Evolutionary conservation across 345 rosid species (phyloP).

Genomic region (Aquilaria yunnanensis): DNA sequence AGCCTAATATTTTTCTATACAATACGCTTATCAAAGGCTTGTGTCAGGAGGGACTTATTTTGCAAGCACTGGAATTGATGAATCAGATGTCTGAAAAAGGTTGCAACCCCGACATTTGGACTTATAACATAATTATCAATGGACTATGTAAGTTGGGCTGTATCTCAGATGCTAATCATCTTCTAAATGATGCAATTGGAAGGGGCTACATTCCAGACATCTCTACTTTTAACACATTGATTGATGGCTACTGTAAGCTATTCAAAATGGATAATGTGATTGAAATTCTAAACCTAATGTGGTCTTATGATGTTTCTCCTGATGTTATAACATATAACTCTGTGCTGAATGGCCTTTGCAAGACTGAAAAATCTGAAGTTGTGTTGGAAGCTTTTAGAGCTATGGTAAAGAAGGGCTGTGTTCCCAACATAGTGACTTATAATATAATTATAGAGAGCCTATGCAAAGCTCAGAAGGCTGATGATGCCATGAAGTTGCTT

Average conservation of each 20-base stretch:
- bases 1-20: constrained; percentile 52
- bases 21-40: constrained; percentile 75
- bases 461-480: constrained; percentile 54
- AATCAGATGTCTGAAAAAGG: constrained; percentile 62
- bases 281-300: constrained; percentile 62
- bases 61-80: constrained; percentile 65
- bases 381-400: constrained; percentile 64
- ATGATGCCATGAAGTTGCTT: constrained; percentile 61
- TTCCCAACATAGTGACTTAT: constrained; percentile 72
- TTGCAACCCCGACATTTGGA: constrained; percentile 61
- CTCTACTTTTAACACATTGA: constrained; percentile 81
- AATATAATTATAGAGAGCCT: constrained; percentile 84
- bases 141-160: constrained; percentile 94
- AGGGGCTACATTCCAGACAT: constrained; percentile 76
- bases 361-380: constrained; percentile 69
- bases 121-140: constrained; percentile 72
- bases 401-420: constrained; percentile 64
- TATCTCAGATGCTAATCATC: constrained; percentile 64
- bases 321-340: constrained; percentile 87
- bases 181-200: constrained; percentile 56
- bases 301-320: constrained; percentile 56
- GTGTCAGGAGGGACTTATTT: constrained; percentile 66
- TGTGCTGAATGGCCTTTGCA: constrained; percentile 85
- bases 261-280: constrained; percentile 69
- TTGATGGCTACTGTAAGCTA: constrained; percentile 75